These are phyloP conservation scores for Dryas drummondii DNA, from an alignment of 306 rosid species.

Conservation along the genomic window DNA sequence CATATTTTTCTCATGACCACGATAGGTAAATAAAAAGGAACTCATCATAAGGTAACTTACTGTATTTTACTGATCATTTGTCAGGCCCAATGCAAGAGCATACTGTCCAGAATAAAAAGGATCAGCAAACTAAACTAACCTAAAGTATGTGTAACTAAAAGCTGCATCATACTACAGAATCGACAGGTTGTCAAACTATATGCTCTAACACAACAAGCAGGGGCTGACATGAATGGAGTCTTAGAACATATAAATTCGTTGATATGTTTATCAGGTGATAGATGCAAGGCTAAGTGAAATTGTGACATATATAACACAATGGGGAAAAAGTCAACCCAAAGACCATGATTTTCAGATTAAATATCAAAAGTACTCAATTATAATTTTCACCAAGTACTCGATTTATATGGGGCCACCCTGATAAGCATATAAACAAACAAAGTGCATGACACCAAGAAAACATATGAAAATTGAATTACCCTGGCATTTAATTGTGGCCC, in stretches of 20 bases:
- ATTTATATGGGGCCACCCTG: background rate
- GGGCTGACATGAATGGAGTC: no score
- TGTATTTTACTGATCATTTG: background rate
- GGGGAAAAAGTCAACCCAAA: background rate
- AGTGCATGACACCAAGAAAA: slow-evolving; percentile 2
- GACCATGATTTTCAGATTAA: background rate
- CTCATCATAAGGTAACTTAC: background rate
- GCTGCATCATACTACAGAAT: background rate
- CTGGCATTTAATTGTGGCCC: slow-evolving; percentile 4
- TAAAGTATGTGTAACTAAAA: background rate
- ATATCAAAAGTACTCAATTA: background rate
- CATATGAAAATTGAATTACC: background rate
- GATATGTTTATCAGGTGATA: background rate
- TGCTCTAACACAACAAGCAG: background rate
- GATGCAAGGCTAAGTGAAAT: background rate
- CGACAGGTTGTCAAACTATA: background rate
- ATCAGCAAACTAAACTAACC: background rate
- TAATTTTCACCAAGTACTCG: background rate
- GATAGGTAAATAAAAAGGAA: background rate
- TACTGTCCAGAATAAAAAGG: background rate
- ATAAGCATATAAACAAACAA: background rate
- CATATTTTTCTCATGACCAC: background rate
- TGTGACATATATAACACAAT: background rate
- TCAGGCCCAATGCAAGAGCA: background rate
- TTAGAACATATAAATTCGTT: background rate